These are phyloP conservation scores for Spatholobus suberectus DNA, from an alignment of 306 rosid genomes.

Conservation along the genomic window DNA sequence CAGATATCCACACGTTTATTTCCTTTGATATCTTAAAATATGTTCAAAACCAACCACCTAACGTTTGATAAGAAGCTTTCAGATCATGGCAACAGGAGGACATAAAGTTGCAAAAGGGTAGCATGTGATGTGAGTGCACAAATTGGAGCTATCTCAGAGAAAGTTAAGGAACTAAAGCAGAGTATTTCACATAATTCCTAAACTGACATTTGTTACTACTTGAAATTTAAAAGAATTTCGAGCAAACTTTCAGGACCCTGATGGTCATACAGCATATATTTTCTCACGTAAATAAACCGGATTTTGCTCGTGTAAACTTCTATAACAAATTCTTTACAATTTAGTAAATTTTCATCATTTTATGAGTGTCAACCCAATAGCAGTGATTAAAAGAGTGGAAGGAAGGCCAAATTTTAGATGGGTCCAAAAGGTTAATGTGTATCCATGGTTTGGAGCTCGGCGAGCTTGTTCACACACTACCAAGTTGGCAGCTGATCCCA, in stretches of 20 bases:
- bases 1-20: background rate
- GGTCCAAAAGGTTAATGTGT: conserved; percentile 79
- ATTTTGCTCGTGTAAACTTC: background rate
- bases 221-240: background rate
- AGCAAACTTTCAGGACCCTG: background rate
- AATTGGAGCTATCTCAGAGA: background rate
- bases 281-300: background rate
- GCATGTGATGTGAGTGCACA: background rate
- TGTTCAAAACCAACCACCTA: background rate
- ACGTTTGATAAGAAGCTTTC: background rate
- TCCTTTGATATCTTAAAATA: background rate
- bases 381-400: conserved; percentile 78
- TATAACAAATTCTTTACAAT: background rate
- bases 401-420: conserved; percentile 92
- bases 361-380: conserved; percentile 76
- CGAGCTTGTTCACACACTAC: conserved; percentile 95
- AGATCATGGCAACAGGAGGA: background rate
- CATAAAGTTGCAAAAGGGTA: conserved; percentile 8
- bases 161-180: background rate
- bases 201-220: background rate
- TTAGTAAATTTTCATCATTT: conserved; percentile 45
- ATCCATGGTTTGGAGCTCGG: conserved; percentile 58
- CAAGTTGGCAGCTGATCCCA: conserved; percentile 93
- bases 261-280: background rate
- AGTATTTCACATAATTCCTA: background rate